These are phyloP conservation scores for Dryadomyces quercivorus DNA, from an alignment of 2,329 filamentous ascomycete species.

Conservation along the genomic window DNA sequence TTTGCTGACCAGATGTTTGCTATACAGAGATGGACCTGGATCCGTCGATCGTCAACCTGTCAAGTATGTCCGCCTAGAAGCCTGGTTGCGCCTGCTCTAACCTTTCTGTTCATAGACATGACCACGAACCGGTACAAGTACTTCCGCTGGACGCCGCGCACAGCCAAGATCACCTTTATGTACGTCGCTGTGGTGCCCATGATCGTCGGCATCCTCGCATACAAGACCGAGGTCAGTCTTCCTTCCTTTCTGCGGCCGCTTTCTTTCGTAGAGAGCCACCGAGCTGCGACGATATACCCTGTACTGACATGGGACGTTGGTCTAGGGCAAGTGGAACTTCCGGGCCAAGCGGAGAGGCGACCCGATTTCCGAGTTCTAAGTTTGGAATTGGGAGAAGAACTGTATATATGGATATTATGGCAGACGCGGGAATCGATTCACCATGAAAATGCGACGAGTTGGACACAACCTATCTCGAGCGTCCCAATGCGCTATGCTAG, in stretches of 20 bases:
- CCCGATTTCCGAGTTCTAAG: constrained; percentile 64
- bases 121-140: constrained; percentile 76
- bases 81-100: not conserved
- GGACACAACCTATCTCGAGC: too few species aligned
- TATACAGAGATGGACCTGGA: constrained; percentile 31
- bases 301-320: not conserved
- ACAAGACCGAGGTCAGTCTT: constrained; percentile 76
- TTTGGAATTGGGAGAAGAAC: not conserved
- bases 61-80: constrained; percentile 22
- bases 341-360: constrained; percentile 84
- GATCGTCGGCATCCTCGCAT: constrained; percentile 59
- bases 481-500: too few species aligned
- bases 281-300: not conserved
- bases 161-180: constrained; percentile 65
- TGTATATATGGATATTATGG: constrained; percentile 28
- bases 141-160: constrained; percentile 86
- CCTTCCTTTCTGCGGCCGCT: too few species aligned
- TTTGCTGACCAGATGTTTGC: constrained; percentile 17
- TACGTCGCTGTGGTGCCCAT: constrained; percentile 65
- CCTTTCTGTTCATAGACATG: constrained; percentile 50
- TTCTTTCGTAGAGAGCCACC: not conserved
- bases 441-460: not conserved
- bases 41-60: constrained; percentile 33
- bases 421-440: not conserved
- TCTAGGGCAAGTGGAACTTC: constrained; percentile 73